phyloP scores from a whole-genome alignment of 768 basidiomycete genomes.

The Agaricus sinodeliciosus region DNA sequence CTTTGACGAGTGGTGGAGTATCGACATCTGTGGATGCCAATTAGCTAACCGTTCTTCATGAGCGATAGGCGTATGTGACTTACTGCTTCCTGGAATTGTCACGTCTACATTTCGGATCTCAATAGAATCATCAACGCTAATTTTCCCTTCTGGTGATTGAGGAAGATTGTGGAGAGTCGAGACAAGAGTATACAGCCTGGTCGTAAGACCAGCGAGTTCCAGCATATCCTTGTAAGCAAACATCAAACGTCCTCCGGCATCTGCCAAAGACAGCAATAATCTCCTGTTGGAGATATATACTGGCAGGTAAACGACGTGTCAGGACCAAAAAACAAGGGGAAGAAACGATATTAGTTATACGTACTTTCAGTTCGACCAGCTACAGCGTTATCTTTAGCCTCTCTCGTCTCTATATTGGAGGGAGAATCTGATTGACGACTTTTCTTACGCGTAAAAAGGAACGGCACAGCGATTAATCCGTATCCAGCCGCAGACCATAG shows the following conservation, averaged over 20 bases:
- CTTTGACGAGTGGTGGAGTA: constrained; percentile 48
- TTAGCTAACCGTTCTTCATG: too few relatives aligned
- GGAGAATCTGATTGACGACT: constrained; percentile 21
- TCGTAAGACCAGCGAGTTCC: constrained; percentile 91
- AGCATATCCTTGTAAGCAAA: constrained; percentile 94
- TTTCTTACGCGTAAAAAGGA: constrained; percentile 61
- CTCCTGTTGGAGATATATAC: constrained; percentile 91
- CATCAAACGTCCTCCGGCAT: constrained; percentile 94
- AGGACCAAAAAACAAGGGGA: not conserved
- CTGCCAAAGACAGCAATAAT: constrained; percentile 88
- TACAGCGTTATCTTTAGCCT: constrained; percentile 29
- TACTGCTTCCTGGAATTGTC: constrained; percentile 40
- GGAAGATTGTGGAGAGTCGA: constrained; percentile 78
- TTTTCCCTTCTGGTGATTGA: constrained; percentile 32
- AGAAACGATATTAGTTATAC: constrained; percentile 9
- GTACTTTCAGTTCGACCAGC: constrained; percentile 43
- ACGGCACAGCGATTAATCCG: constrained; percentile 83
- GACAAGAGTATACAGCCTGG: constrained; percentile 80
- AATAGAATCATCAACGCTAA: constrained; percentile 33
- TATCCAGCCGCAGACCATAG: constrained; percentile 94
- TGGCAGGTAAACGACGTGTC: constrained; percentile 11
- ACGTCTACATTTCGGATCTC: constrained; percentile 67
- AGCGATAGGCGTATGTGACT: not conserved
- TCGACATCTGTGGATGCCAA: not conserved
- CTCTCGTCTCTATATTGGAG: not conserved